phyloP scores from a whole-genome alignment of 345 rosid species.

The Dipteronia sinensis region DNA sequence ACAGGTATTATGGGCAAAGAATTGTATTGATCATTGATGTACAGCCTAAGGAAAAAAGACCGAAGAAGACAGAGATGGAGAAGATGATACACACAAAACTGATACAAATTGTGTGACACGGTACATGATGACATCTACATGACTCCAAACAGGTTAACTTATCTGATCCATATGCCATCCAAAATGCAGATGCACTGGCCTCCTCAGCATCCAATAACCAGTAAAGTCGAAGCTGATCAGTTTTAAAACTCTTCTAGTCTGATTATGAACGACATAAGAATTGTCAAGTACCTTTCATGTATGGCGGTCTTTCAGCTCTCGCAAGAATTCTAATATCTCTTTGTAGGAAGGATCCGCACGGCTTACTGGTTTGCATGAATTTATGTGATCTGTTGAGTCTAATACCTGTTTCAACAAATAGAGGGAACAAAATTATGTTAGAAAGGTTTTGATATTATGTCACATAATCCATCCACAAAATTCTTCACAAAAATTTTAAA shows the following conservation, averaged over 20 bases:
- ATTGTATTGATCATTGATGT: background rate
- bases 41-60: conserved; percentile 6
- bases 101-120: background rate
- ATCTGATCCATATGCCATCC: background rate
- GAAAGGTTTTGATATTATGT: background rate
- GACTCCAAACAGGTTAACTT: no score
- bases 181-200: background rate
- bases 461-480: background rate
- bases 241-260: background rate
- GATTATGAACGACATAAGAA: background rate
- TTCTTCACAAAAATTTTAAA: background rate
- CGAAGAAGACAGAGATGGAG: no score
- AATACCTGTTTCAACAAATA: conserved; percentile 63
- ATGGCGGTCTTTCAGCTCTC: conserved; percentile 54
- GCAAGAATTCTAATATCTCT: conserved; percentile 67
- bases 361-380: conserved; percentile 95
- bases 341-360: conserved; percentile 78
- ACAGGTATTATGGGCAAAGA: background rate
- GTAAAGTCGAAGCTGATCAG: background rate
- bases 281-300: conserved; percentile 22
- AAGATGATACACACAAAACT: background rate
- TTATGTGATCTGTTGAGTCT: conserved; percentile 93
- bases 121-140: no score
- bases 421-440: background rate
- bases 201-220: background rate